Conservation (phyloP, 805 yeast genomes). For the Pichia eremophila region DNA sequence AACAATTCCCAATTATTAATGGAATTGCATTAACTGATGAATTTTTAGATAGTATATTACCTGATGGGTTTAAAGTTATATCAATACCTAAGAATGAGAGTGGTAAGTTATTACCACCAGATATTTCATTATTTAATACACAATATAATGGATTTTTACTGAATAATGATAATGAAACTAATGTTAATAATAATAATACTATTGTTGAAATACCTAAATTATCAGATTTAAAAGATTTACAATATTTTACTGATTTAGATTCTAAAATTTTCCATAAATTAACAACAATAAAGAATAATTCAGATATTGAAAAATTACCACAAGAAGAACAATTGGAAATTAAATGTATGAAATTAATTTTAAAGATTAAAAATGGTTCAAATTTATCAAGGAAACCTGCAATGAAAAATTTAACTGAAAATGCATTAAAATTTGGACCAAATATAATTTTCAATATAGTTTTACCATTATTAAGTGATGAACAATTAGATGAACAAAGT, state of each 20-base stretch:
- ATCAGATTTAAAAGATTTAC: slow-evolving; percentile 58
- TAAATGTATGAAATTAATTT: slow-evolving; percentile 50
- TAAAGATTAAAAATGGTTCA: slow-evolving; percentile 72
- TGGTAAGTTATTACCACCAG: slow-evolving; percentile 27
- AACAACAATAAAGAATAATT: slow-evolving; percentile 21
- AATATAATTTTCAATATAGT: slow-evolving; percentile 55
- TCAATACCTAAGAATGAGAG: slow-evolving; percentile 37
- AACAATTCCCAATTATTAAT: slow-evolving; percentile 23
- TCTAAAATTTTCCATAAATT: slow-evolving; percentile 60
- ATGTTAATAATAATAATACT: neutral
- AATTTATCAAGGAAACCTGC: slow-evolving; percentile 61
- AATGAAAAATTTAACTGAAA: slow-evolving; percentile 54
- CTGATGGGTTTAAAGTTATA: slow-evolving; percentile 38
- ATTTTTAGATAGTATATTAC: slow-evolving; percentile 40
- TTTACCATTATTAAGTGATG: slow-evolving; percentile 70
- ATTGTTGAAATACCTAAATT: slow-evolving; percentile 30
- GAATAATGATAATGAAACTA: neutral
- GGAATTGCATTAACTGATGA: slow-evolving; percentile 36
- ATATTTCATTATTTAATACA: slow-evolving; percentile 16
- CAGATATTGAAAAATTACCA: slow-evolving; percentile 27
- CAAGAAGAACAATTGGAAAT: slow-evolving; percentile 50
- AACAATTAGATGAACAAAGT: slow-evolving; percentile 68
- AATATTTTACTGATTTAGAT: slow-evolving; percentile 65
- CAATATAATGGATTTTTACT: neutral
- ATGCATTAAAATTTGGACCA: slow-evolving; percentile 61